These are phyloP conservation scores for Hypoxylon sp. DNA, from an alignment of 2,329 filamentous ascomycete genomes.

Conservation along the genomic window DNA sequence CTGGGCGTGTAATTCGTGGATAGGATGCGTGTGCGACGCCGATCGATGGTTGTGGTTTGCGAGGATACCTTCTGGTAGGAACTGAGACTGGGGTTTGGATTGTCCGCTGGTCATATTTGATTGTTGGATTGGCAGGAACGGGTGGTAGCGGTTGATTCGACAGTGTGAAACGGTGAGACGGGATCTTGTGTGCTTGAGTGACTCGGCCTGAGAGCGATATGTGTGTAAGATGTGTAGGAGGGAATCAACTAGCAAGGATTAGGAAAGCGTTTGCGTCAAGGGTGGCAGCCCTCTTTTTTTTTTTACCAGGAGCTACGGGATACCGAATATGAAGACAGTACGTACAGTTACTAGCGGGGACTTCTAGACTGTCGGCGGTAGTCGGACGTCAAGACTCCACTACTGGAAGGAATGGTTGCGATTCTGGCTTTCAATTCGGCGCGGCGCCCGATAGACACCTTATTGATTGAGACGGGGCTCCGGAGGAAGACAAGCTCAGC, in stretches of 20 bases:
- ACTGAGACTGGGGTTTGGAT: constrained; percentile 46
- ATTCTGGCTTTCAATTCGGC: constrained; percentile 22
- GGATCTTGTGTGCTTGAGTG: constrained; percentile 38
- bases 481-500: constrained; percentile 10
- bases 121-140: constrained; percentile 31
- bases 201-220: constrained; percentile 40
- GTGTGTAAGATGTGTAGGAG: constrained; percentile 30
- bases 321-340: constrained; percentile 32
- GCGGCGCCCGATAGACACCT: constrained; percentile 24
- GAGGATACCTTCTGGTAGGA: constrained; percentile 47
- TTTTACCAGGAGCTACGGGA: constrained; percentile 27
- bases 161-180: constrained; percentile 40
- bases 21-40: constrained; percentile 32
- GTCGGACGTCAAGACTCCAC: constrained; percentile 40
- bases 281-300: constrained; percentile 29
- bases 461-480: constrained; percentile 15
- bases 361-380: constrained; percentile 26
- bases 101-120: constrained; percentile 50
- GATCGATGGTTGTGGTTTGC: constrained; percentile 42
- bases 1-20: constrained; percentile 34
- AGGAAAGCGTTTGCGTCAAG: constrained; percentile 41
- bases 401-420: constrained; percentile 29
- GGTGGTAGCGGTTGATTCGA: constrained; percentile 36
- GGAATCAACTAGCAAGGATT: constrained; percentile 44
- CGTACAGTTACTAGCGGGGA: constrained; percentile 23